Evolutionary conservation across 1,139 yeast species (phyloP), one percentile per base, ranked within the genome.

Genomic region (Arxiozyma slooffiae): DNA sequence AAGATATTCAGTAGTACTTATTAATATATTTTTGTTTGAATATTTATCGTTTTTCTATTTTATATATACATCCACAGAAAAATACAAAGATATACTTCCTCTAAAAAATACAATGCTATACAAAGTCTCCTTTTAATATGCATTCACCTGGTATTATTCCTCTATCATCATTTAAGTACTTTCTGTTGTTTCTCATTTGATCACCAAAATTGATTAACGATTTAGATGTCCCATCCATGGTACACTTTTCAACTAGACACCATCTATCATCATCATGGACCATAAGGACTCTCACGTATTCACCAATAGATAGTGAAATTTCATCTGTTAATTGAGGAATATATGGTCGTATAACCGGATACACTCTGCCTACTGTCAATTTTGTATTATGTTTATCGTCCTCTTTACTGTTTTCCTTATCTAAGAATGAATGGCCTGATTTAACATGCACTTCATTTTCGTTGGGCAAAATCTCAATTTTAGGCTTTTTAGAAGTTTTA

Each of bases 261-360:
- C 75, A 72, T 3, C 74, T 74, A 55, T 71, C 75, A 55, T 71
- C 75, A 2, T 71, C 66, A 56, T 71, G 74, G 18, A 63, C 60
- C 1, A 72, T 71, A n/a, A 70, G 51, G 1, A 71, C 57, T 48
- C 59, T 59, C 7, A 68, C 66, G 44, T 47, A 55, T 38, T 71
- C 75, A 3, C 71, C 73, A 4, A 50, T 44, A 0, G 38, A 8
- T 6, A 71, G 55, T 7, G 53, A 50, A 17, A 71, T 58, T 50
- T 71, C 75, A 59, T 71, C 75, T 7, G 68, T 56, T 24, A 71
- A 55, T 23, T 55, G 59, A 41, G 71, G 68, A 1, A 46, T 44
- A 49, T 70, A 71, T 1, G 54, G 51, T 23, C 57, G 51, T 0
- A 51, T 42, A 1, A 67, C 72, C 18, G 34, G 26, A 40, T 49